These are phyloP conservation scores for Omphalea diandra DNA, from an alignment of 441 rosid species.

Conservation along the genomic window DNA sequence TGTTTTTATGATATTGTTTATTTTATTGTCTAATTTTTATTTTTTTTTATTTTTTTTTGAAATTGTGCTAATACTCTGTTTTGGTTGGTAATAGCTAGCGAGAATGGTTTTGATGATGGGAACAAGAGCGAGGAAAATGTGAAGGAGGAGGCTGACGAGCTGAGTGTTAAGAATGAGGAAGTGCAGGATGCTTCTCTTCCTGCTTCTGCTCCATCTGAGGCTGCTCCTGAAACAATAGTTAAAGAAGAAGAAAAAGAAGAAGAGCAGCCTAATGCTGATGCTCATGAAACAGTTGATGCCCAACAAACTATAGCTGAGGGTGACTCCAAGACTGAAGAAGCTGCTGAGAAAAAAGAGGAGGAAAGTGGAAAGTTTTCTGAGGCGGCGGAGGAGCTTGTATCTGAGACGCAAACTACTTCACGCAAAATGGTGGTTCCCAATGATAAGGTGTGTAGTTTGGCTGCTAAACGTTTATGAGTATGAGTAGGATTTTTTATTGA, in stretches of 20 bases:
- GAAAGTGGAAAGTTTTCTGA: constrained; percentile 22
- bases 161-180: constrained; percentile 18
- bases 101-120: constrained; percentile 41
- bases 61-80: constrained; percentile 1
- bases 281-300: constrained; percentile 26
- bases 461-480: too few species aligned
- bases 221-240: constrained; percentile 21
- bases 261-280: constrained; percentile 24
- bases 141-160: constrained; percentile 24
- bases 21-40: too few species aligned
- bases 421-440: constrained; percentile 80
- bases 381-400: constrained; percentile 30
- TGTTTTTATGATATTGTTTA: too few species aligned
- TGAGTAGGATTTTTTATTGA: background rate
- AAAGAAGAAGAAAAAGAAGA: too few species aligned
- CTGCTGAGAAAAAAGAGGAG: constrained; percentile 30
- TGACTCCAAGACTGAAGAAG: constrained; percentile 29
- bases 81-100: constrained; percentile 31
- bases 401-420: constrained; percentile 38
- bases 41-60: background rate
- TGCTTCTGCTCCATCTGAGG: constrained; percentile 17
- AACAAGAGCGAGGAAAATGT: constrained; percentile 29
- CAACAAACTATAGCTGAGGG: constrained; percentile 32
- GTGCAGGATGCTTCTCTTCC: constrained; percentile 11
- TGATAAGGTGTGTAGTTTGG: constrained; percentile 75